phyloP scores from a whole-genome alignment of 2,329 filamentous ascomycete species.

The Talaromyces islandicus region DNA sequence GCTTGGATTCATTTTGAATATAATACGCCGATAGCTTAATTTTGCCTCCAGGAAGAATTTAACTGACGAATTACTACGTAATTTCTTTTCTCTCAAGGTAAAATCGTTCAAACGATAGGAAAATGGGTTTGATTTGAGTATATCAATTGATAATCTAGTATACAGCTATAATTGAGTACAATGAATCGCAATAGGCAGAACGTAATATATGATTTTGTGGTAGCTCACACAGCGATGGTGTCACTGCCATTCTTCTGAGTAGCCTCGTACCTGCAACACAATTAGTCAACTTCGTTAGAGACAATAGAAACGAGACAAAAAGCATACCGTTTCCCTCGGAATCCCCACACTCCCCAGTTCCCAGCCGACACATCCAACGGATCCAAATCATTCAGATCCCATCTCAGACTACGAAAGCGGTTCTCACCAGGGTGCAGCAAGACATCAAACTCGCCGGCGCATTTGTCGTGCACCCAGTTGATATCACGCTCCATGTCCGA shows the following conservation, averaged over 20 bases:
- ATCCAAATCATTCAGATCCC: constrained; percentile 95
- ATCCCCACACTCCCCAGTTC: constrained; percentile 96
- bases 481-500: constrained; percentile 92
- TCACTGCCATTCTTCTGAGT: constrained; percentile 21
- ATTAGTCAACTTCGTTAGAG: background rate
- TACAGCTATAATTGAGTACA: background rate
- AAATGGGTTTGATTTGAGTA: background rate
- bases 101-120: background rate
- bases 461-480: constrained; percentile 80
- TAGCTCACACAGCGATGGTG: constrained; percentile 6
- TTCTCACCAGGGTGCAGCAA: constrained; percentile 92
- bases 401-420: constrained; percentile 82
- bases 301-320: background rate
- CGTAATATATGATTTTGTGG: background rate
- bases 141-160: background rate
- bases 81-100: too few species aligned
- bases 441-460: constrained; percentile 84
- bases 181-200: background rate
- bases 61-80: background rate
- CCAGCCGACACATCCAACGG: constrained; percentile 90
- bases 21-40: background rate
- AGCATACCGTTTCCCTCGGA: constrained; percentile 86
- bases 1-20: background rate
- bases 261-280: constrained; percentile 31
- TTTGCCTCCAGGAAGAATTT: background rate